Conservation (phyloP, 1,284 basidiomycete genomes). For the Afroboletus lepidellus region DNA sequence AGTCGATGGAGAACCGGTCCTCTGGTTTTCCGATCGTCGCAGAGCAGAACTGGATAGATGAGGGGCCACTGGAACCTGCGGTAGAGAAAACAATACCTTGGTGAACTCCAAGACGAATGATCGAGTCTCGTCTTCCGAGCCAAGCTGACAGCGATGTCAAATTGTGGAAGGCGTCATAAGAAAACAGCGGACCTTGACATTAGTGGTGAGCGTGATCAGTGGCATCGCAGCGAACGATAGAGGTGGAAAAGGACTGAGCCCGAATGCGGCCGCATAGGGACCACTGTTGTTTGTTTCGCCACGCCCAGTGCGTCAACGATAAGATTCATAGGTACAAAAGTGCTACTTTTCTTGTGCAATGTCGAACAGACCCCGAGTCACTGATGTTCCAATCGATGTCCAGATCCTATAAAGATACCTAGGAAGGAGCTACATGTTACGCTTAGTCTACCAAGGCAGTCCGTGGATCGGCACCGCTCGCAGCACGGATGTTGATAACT, state of each 20-base stretch:
- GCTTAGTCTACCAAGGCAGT: slow-evolving; percentile 31
- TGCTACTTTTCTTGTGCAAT: too few relatives aligned
- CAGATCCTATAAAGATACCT: background rate
- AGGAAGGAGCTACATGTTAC: background rate
- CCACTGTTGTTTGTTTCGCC: too few relatives aligned
- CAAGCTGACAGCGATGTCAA: background rate
- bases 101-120: slow-evolving; percentile 3
- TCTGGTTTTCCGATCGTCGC: slow-evolving; percentile 51
- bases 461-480: slow-evolving; percentile 39
- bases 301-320: too few relatives aligned
- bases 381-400: background rate
- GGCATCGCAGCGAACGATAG: background rate
- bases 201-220: slow-evolving; percentile 30
- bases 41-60: slow-evolving; percentile 41
- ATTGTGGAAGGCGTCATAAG: background rate
- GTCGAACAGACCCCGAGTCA: background rate
- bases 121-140: slow-evolving; percentile 5
- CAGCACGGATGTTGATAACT: slow-evolving; percentile 43
- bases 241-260: background rate
- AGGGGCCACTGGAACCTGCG: too few relatives aligned
- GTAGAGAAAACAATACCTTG: too few relatives aligned
- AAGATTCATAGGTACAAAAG: too few relatives aligned
- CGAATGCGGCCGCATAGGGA: too few relatives aligned
- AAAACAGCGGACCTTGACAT: background rate
- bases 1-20: slow-evolving; percentile 47